Evolutionary conservation across 2,329 filamentous ascomycete species (phyloP).

Genomic region (Teratosphaeria pseudoeucalypti): DNA sequence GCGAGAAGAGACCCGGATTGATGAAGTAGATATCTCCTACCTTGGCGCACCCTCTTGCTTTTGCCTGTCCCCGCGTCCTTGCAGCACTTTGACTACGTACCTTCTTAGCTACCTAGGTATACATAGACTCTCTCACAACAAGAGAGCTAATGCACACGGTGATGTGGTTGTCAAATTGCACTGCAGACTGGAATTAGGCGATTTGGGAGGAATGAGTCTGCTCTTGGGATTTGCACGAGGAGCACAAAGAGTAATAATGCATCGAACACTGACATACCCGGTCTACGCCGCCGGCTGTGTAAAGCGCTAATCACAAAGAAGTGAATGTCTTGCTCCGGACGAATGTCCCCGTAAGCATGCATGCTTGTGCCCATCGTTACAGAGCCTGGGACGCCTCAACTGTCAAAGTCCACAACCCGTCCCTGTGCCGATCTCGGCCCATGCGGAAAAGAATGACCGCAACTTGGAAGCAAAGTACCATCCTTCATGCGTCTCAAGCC

Average conservation of each 20-base stretch:
- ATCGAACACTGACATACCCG: not conserved
- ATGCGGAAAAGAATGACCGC: not conserved
- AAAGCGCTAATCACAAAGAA: not conserved
- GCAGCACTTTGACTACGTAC: too few species aligned
- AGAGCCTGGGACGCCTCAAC: not conserved
- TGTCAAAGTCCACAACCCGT: not conserved
- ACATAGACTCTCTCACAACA: too few species aligned
- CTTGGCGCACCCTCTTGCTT: too few species aligned
- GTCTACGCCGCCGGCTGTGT: not conserved
- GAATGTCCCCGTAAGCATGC: not conserved
- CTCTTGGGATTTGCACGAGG: not conserved
- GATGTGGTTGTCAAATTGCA: too few species aligned
- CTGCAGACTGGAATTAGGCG: not conserved
- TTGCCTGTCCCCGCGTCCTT: too few species aligned
- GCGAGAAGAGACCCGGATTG: too few species aligned
- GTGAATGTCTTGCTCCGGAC: not conserved
- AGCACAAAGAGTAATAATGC: too few species aligned
- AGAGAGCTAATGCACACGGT: too few species aligned
- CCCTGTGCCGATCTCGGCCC: too few species aligned
- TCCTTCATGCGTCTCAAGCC: not conserved
- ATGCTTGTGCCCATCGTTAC: not conserved
- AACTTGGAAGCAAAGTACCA: not conserved
- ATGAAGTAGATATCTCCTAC: too few species aligned
- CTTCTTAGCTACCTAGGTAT: too few species aligned
- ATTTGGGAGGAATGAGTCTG: not conserved